phyloP scores from a whole-genome alignment of 805 yeast genomes.

The Kodamaea jinghongensis region DNA sequence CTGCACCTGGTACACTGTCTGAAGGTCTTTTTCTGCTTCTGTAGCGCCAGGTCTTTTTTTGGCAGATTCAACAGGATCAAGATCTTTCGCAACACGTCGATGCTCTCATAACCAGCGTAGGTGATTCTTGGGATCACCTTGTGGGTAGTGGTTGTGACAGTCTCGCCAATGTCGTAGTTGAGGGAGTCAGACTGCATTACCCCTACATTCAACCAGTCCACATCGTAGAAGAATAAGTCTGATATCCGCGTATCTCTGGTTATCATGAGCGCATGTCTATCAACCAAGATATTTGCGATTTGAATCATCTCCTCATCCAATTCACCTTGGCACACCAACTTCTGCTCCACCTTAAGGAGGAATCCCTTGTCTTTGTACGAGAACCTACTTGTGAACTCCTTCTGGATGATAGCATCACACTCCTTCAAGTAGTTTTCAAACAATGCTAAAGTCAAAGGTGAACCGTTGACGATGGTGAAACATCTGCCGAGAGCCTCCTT shows the following conservation, averaged over 20 bases:
- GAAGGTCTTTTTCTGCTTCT: constrained; percentile 12
- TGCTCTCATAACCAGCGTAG: constrained; percentile 21
- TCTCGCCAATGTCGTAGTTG: background rate
- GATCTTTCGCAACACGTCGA: constrained; percentile 40
- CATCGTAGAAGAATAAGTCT: constrained; percentile 60
- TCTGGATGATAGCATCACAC: constrained; percentile 42
- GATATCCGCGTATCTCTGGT: constrained; percentile 48
- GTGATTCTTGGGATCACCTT: constrained; percentile 21
- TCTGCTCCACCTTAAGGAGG: constrained; percentile 56
- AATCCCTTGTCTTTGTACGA: constrained; percentile 22
- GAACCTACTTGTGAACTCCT: constrained; percentile 24
- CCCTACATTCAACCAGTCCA: constrained; percentile 59
- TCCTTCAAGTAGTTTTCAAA: constrained; percentile 64
- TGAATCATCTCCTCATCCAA: constrained; percentile 46
- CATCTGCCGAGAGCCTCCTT: constrained; percentile 51
- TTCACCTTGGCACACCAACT: constrained; percentile 58
- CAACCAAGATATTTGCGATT: constrained; percentile 43
- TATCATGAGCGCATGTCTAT: constrained; percentile 43
- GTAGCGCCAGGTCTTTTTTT: background rate
- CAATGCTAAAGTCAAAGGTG: constrained; percentile 53
- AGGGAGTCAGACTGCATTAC: constrained; percentile 12
- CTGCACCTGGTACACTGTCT: constrained; percentile 44
- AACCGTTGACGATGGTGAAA: constrained; percentile 45
- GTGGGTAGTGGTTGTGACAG: background rate
- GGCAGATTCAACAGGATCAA: constrained; percentile 18